Percentiles rank a stretch among this genome's conserved stretches.
These are phyloP conservation scores for Boletus coccyginus DNA, from an alignment of 768 basidiomycete species.

Conservation along the genomic window DNA sequence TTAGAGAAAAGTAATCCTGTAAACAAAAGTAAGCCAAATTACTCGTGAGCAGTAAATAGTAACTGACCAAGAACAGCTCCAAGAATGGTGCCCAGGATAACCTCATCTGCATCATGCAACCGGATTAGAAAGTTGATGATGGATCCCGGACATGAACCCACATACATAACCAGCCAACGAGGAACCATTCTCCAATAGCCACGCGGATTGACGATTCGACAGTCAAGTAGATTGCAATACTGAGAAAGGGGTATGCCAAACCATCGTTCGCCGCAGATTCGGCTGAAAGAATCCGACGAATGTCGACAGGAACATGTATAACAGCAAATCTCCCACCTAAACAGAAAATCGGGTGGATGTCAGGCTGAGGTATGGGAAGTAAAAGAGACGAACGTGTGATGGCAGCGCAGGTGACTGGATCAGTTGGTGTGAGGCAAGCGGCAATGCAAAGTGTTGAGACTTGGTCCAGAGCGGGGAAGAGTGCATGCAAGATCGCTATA, in stretches of 20 bases:
- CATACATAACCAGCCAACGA: slow-evolving; percentile 76
- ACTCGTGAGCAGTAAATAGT: neutral
- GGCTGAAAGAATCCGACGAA: slow-evolving; percentile 79
- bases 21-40: neutral
- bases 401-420: slow-evolving; percentile 88
- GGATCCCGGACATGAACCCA: neutral
- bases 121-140: neutral
- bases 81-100: slow-evolving; percentile 68
- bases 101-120: slow-evolving; percentile 57
- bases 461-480: slow-evolving; percentile 72
- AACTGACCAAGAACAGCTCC: slow-evolving; percentile 53
- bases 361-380: neutral
- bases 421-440: slow-evolving; percentile 90
- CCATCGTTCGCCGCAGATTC: slow-evolving; percentile 97
- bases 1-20: slow-evolving; percentile 66
- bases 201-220: slow-evolving; percentile 58
- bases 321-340: slow-evolving; percentile 69
- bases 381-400: slow-evolving; percentile 55
- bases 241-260: slow-evolving; percentile 89
- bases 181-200: slow-evolving; percentile 82
- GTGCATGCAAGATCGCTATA: slow-evolving; percentile 58
- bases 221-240: slow-evolving; percentile 82
- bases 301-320: slow-evolving; percentile 66
- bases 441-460: slow-evolving; percentile 82
- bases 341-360: neutral